Evolutionary conservation across 192 early-diverging fungal genomes (phyloP), one percentile per base, ranked within the genome.

Genomic region (Coemansia sp.): DNA sequence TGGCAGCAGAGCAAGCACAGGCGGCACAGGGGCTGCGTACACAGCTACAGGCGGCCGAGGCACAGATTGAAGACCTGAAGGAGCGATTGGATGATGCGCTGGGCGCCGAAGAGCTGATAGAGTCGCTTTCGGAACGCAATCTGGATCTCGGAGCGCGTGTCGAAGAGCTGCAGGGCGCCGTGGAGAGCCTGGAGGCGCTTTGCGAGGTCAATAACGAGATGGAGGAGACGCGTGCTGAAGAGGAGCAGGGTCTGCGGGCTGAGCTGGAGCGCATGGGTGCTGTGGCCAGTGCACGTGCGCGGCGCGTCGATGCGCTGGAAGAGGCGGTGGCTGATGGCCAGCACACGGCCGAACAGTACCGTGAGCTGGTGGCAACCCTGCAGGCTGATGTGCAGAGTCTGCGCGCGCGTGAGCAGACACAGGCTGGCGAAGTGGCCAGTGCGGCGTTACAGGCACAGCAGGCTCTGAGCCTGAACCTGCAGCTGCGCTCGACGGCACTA

Each of bases 151-250:
- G 82, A 35, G 89, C 90, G 53, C 65, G 72, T 58, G 78, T 87
- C 27, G 93, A 95, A 57, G 91, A 96, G 57, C 73, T 91, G 84
- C 86, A 87, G 56, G 83, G 73, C 35, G 82, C 74, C 0, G 85
- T 95, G 35, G 94, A 94, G 57, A 95, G 92, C 70, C 80, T 98
- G 35, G 94, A 98, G 75, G 90, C 90, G 5, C 82, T 98, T 41
- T 91, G 92, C 72, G 91, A 92, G 63, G 75, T 96, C 49, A 92
- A 90, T 68, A 93, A 98, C 64, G 94, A 96, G 74, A 77, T 96
- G 66, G 96, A 98, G 70, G 93, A 95, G 66, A 92, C 89, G 64
- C 94, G 95, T 64, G 84, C 94, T 4, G 89, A 94, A 53, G 93
- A 90, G 22, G 91, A 93, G 70, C 89, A 93, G 59, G 87, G 93